Evolutionary conservation across 2,329 filamentous ascomycete genomes (phyloP), one percentile per base, ranked within the genome.

Genomic region (Sarocladiaceae sp.): DNA sequence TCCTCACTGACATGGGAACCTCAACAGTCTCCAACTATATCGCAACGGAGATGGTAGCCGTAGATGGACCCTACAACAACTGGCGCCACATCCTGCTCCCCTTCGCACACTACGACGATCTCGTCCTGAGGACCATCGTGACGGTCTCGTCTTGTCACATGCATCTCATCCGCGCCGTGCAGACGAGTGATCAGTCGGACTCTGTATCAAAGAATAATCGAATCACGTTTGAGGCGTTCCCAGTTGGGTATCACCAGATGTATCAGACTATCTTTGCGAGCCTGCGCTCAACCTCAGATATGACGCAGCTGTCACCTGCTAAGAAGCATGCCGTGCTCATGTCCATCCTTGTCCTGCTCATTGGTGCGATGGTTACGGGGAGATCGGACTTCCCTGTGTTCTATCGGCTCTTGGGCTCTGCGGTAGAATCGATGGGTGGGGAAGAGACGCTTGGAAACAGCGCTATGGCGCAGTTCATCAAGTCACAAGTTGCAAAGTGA

Each of bases 281-380:
- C 13, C 15, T 35, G 33, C n/a, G 16, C 5, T 19, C 21, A 13
- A 35, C n/a, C 15, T 35, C 33, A 13, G 33, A 35, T 15, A 35
- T 35, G 11, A 35, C 11, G n/a, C 33, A 19, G 5, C 18, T 35
- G 16, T 20, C 33, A 9, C 12, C 33, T 5, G 33, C 18, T 18
- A 35, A 20, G 33, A 35, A 35, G 9, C 49, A 53, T 16, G 50
- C 43, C 26, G 50, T 54, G 13, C 21, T 55, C 7, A 26, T 58
- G 1, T 44, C 51, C 0, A 54, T 58, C 7, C 44, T 56, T 9
- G 47, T 56, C 1, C 43, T 58, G 9, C 40, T 56, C 2, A 48
- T 57, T 2, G 52, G 50, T 0, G 51, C 53, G 19, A 58, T 58
- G 48, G 52, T 58, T 3, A 57, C 51, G 9, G 55, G 55, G 2